Percentiles rank a stretch among this genome's conserved stretches.
These are phyloP conservation scores for Cystobasidium sp. DNA, from an alignment of 1,284 basidiomycete genomes.

Conservation along the genomic window DNA sequence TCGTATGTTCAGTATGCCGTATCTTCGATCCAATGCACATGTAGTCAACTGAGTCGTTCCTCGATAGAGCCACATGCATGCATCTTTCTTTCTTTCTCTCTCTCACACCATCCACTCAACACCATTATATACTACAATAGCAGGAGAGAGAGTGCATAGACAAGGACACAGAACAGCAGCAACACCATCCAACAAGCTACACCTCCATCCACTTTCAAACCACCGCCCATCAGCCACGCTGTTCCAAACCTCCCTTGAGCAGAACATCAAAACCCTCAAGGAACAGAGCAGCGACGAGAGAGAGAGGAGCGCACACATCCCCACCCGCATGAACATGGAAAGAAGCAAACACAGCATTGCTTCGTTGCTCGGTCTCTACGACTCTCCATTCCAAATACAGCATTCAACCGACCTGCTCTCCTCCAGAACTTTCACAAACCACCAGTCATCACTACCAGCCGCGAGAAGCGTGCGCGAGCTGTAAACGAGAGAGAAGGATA, in stretches of 20 bases:
- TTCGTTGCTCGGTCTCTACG: not conserved
- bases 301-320: not conserved
- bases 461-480: conserved; percentile 25
- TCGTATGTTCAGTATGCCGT: not conserved
- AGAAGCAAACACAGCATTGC: not conserved
- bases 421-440: not conserved
- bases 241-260: too few species aligned
- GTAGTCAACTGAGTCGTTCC: not conserved
- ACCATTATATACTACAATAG: not conserved
- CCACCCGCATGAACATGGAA: conserved; percentile 16
- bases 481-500: not conserved
- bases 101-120: not conserved
- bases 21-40: not conserved
- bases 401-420: not conserved
- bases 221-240: not conserved
- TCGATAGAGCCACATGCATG: too few species aligned
- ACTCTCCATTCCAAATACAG: conserved; percentile 2
- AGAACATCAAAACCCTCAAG: not conserved
- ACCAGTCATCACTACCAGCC: conserved; percentile 3
- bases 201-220: not conserved
- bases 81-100: not conserved
- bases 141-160: not conserved
- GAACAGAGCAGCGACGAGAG: conserved; percentile 8
- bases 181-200: not conserved
- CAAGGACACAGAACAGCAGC: not conserved